Base-by-base conservation (phyloP, 352 stramenopile genomes). In the Globisporangium solare region DNA sequence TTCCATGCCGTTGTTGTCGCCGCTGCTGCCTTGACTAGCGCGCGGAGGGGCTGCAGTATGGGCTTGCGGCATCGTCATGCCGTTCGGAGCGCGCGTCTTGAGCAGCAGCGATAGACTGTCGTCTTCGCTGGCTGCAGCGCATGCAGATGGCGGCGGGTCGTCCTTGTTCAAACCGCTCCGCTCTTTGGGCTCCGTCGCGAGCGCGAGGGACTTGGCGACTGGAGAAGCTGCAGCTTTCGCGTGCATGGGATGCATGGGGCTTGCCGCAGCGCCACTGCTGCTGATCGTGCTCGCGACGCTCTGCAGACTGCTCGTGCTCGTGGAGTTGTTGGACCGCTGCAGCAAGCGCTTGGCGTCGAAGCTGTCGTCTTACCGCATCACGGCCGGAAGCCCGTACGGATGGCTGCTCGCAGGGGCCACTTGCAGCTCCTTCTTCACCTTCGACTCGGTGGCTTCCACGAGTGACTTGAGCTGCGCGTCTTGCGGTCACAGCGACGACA, bases 401-500 rank as follows among this genome's bases (percentile, higher is more conserved):
- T 48, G 55, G 35, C 31, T 35, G n/a, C 12, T 5, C 13, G 50
- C 22, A 35, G 27, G 27, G 10, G 27, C 6, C 14, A 47, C 17
- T 0, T 62, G 61, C 6, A 74, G 51, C 11, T 79, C 66, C 17
- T 67, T 61, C 59, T 61, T 77, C 13, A 84, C 74, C 15, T 64
- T 74, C 41, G 74, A 84, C 49, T 75, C 71, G 15, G 68, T 66
- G 18, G 47, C 51, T 10, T 63, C 58, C 12, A 79, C 74, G 8
- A 83, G 63, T 22, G 71, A 76, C 47, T 65, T 73, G 47, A 82
- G 64, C 22, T 74, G 54, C 22, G 74, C 69, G 51, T 82, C 71
- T 39, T 84, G 70, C 13, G 70, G 74, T 20, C 72, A 68, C 54
- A 80, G 58, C 14, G 72, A 85, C 12, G 70, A 70, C 56, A 86